Evolutionary conservation across 139 green algal species (phyloP).

Genomic region (Haematococcus sp.): DNA sequence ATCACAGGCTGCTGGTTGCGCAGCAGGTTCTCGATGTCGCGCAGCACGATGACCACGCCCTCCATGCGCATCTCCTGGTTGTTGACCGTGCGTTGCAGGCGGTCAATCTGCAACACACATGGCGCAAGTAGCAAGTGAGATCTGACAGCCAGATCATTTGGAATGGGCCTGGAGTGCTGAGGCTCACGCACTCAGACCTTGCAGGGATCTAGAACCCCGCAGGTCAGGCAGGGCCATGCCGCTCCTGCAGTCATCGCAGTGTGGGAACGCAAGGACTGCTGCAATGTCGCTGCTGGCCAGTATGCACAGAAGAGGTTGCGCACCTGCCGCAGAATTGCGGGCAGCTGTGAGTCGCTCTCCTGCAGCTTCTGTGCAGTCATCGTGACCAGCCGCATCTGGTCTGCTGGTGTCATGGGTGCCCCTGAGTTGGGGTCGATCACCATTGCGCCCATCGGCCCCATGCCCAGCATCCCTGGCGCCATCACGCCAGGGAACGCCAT

Average conservation of each 20-base stretch:
- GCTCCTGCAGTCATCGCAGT: too few species aligned
- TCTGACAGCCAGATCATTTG: too few species aligned
- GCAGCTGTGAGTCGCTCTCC: conserved; percentile 42
- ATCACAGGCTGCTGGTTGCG: conserved; percentile 54
- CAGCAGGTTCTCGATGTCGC: conserved; percentile 53
- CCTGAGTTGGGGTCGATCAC: not conserved
- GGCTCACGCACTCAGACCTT: too few species aligned
- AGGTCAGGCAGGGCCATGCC: too few species aligned
- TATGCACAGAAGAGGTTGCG: too few species aligned
- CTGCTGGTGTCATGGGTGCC: not conserved
- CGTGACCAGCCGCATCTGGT: conserved; percentile 32
- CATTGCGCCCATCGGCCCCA: not conserved
- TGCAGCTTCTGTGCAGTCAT: conserved; percentile 31
- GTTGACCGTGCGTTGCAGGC: conserved; percentile 45
- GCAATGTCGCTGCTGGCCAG: too few species aligned
- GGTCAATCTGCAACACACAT: conserved; percentile 23
- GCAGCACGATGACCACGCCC: conserved; percentile 44
- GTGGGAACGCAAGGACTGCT: too few species aligned
- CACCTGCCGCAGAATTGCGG: conserved; percentile 35
- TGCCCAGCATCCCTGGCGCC: conserved; percentile 1
- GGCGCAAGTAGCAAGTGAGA: too few species aligned
- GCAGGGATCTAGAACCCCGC: too few species aligned
- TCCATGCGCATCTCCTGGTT: conserved; percentile 47
- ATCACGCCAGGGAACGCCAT: not conserved
- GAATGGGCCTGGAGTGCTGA: too few species aligned